Evolutionary conservation across 2,329 filamentous ascomycete genomes (phyloP), one percentile per base, ranked within the genome.

Genomic region (Chaetothyriales sp.): DNA sequence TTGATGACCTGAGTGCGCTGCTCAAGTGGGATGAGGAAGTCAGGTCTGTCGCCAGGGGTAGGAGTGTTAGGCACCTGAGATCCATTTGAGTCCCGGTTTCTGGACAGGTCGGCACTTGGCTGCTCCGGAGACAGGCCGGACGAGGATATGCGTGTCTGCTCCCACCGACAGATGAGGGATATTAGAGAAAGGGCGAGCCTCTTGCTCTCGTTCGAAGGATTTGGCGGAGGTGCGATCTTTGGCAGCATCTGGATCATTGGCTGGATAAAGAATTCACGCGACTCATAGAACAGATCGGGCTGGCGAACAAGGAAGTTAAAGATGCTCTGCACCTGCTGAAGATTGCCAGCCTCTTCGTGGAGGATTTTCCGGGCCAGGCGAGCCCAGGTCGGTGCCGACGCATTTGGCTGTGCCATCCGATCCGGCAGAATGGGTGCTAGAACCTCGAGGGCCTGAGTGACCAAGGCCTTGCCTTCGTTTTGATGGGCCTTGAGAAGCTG

Each of bases 281-380:
- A 88, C 56, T 96, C 90, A 60, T 93, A 98, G 70, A 98, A 98
- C 3, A 98, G 72, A 61, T 92, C 83, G 0, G 89, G 84, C 64
- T 98, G 90, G 51, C 86, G 80, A 36, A 95, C 90, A 32, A 98
- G 74, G 68, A 98, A 98, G 62, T 95, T 85, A 72, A 95, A 96
- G 60, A 98, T 96, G 70, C 85, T 92, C 49, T 88, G 95, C 70
- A 96, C 84, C 68, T 96, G 92, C 66, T 94, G 89, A 46, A 90
- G 76, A 60, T 98, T 98, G 55, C 92, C 86, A 22, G 86, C 89
- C 66, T 98, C 92, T 64, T 98, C 93, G 2, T 87, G 83, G 19
- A 98, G 70, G 25, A 98, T 94, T 49, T 89, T 86, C 43, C 90
- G 80, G 26, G 92, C 89, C 57, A 89, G 86, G 56, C 87, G 81